Evolutionary conservation across 805 yeast species (phyloP).

Genomic region (Komagataella pastoris): DNA sequence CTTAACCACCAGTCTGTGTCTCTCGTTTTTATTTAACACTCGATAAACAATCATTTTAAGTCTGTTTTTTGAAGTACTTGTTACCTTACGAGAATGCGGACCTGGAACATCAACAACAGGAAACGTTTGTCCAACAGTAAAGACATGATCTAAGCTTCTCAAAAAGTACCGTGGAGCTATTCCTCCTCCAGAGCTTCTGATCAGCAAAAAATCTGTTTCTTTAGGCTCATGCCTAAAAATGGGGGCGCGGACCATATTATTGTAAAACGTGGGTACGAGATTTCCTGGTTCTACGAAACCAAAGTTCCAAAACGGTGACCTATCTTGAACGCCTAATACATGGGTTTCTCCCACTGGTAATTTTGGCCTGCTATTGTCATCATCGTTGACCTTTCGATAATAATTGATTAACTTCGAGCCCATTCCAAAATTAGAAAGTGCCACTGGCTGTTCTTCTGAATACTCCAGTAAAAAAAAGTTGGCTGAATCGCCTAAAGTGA

Average conservation of each 20-base stretch:
- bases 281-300: constrained; percentile 94
- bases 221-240: constrained; percentile 74
- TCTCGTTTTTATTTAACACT: constrained; percentile 62
- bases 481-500: constrained; percentile 76
- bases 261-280: constrained; percentile 86
- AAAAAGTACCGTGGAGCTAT: constrained; percentile 50
- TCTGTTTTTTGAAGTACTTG: constrained; percentile 83
- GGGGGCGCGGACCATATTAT: constrained; percentile 87
- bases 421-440: constrained; percentile 87
- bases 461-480: constrained; percentile 73
- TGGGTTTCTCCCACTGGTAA: constrained; percentile 87
- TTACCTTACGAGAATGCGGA: constrained; percentile 92
- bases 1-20: constrained; percentile 65
- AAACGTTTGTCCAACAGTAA: constrained; percentile 82
- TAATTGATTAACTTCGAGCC: constrained; percentile 87
- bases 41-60: constrained; percentile 89
- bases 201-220: constrained; percentile 68
- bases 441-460: constrained; percentile 77
- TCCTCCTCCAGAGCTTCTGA: constrained; percentile 76
- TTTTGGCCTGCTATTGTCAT: constrained; percentile 80
- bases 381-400: constrained; percentile 71
- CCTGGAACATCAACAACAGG: constrained; percentile 96
- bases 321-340: constrained; percentile 90
- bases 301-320: constrained; percentile 97
- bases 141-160: constrained; percentile 56